These are phyloP conservation scores for Boletus holoroseus DNA, from an alignment of 1,284 basidiomycete species.

Conservation along the genomic window DNA sequence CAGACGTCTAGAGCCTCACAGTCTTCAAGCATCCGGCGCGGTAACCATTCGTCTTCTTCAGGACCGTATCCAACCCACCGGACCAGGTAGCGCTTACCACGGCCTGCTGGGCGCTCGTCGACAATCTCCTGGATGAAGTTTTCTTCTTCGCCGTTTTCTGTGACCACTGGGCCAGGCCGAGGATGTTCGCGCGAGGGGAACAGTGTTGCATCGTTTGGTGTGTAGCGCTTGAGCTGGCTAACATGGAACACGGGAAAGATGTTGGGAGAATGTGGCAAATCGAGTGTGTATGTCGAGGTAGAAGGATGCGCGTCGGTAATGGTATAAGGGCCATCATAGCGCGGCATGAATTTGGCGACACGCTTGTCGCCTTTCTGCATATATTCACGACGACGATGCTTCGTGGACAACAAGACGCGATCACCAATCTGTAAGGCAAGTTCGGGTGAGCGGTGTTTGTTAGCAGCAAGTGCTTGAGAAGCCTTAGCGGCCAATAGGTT, in stretches of 20 bases:
- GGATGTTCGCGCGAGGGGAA: background rate
- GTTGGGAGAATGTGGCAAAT: background rate
- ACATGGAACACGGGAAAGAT: background rate
- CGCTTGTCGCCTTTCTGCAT: fast-evolving
- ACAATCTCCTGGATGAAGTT: background rate
- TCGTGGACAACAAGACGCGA: no score
- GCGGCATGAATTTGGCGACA: background rate
- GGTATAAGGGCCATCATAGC: background rate
- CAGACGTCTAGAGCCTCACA: background rate
- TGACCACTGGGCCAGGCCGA: fast-evolving
- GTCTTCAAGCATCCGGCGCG: fast-evolving
- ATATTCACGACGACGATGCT: background rate
- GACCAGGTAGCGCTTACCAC: background rate
- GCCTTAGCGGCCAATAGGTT: no score
- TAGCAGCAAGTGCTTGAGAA: no score
- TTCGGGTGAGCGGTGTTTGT: no score
- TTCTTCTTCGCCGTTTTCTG: background rate
- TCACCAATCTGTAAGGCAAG: no score
- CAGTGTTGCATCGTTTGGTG: background rate
- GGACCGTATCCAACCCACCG: background rate
- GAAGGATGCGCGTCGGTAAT: background rate
- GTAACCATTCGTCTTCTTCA: background rate
- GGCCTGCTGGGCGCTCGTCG: fast-evolving
- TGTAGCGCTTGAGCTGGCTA: background rate
- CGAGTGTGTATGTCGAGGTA: background rate